Percentiles rank a stretch among this genome's conserved stretches.
Evolutionary conservation across 805 yeast genomes (phyloP).

Genomic region (Torulaspora delbrueckii): DNA sequence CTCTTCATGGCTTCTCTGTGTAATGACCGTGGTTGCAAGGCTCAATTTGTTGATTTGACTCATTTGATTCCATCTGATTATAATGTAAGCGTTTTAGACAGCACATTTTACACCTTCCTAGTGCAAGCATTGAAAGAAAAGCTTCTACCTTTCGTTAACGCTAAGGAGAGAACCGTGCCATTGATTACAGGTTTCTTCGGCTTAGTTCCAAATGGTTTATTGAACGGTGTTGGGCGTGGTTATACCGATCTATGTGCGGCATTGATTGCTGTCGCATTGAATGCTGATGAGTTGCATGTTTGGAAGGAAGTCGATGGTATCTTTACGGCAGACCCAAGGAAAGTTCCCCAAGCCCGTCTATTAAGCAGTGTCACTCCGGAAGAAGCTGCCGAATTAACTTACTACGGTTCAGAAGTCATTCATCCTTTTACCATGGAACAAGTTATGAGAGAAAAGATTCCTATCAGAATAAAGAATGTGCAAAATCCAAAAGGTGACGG

Average conservation of each 20-base stretch:
- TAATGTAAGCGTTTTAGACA: conserved; percentile 57
- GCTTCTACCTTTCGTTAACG: conserved; percentile 39
- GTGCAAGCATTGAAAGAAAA: conserved; percentile 49
- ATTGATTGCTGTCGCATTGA: conserved; percentile 83
- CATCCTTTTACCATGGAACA: conserved; percentile 99
- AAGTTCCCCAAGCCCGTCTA: conserved; percentile 83
- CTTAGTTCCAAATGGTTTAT: conserved; percentile 88
- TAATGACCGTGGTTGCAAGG: conserved; percentile 73
- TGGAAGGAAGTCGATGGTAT: conserved; percentile 99
- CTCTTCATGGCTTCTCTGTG: conserved; percentile 80
- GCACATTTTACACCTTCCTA: conserved; percentile 54
- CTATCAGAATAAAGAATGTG: conserved; percentile 94
- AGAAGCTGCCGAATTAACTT: conserved; percentile 97
- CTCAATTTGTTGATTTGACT: conserved; percentile 76
- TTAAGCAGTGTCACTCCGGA: conserved; percentile 91
- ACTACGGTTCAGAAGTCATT: conserved; percentile 95
- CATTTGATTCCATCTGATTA: conserved; percentile 61
- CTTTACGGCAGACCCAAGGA: conserved; percentile 96
- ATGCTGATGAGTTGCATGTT: conserved; percentile 90
- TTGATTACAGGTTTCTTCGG: conserved; percentile 97
- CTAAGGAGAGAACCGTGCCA: conserved; percentile 53
- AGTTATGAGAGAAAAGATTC: conserved; percentile 91
- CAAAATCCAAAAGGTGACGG: conserved; percentile 91
- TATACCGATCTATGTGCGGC: conserved; percentile 98
- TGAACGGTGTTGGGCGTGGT: conserved; percentile 93